Evolutionary conservation across 371 early-diverging fungal genomes (phyloP).

Genomic region (Rhizopus sp.): DNA sequence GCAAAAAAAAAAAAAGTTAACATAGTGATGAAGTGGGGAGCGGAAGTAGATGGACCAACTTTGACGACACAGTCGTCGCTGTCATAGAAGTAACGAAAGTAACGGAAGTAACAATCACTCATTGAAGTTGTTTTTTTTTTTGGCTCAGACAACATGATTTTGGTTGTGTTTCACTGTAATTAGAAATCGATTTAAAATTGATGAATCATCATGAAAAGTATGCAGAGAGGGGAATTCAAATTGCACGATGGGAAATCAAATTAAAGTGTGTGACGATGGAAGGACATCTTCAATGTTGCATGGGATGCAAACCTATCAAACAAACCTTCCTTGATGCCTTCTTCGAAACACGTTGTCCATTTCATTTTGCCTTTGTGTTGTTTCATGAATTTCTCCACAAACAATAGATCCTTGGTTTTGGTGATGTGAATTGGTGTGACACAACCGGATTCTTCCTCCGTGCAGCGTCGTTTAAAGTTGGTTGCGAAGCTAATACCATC

Average conservation of each 20-base stretch:
- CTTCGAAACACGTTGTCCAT: slow-evolving; percentile 14
- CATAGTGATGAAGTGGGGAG: too few species aligned
- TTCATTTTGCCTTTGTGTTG: slow-evolving; percentile 15
- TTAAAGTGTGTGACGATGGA: slow-evolving; percentile 15
- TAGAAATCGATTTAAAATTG: too few species aligned
- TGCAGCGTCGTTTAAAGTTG: slow-evolving; percentile 14
- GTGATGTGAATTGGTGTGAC: slow-evolving; percentile 16
- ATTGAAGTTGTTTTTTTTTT: too few species aligned
- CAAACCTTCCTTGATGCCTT: slow-evolving; percentile 12
- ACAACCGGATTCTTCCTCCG: slow-evolving; percentile 12
- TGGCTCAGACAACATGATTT: too few species aligned
- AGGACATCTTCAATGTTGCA: slow-evolving; percentile 14
- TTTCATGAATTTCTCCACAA: slow-evolving; percentile 14
- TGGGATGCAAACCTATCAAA: slow-evolving; percentile 13
- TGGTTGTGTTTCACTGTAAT: too few species aligned
- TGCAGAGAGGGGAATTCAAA: slow-evolving; percentile 13
- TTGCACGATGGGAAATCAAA: slow-evolving; percentile 12
- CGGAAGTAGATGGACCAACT: too few species aligned
- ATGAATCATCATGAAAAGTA: too few species aligned
- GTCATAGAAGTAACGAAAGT: too few species aligned
- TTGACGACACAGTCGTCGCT: too few species aligned
- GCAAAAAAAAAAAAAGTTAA: too few species aligned
- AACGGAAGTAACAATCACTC: too few species aligned
- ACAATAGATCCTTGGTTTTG: slow-evolving; percentile 8
- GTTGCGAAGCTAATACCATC: slow-evolving; percentile 12